Percentiles rank a stretch among this genome's conserved stretches.
phyloP scores from a whole-genome alignment of 2,329 filamentous ascomycete species.

The Aspergillus tubingensis region DNA sequence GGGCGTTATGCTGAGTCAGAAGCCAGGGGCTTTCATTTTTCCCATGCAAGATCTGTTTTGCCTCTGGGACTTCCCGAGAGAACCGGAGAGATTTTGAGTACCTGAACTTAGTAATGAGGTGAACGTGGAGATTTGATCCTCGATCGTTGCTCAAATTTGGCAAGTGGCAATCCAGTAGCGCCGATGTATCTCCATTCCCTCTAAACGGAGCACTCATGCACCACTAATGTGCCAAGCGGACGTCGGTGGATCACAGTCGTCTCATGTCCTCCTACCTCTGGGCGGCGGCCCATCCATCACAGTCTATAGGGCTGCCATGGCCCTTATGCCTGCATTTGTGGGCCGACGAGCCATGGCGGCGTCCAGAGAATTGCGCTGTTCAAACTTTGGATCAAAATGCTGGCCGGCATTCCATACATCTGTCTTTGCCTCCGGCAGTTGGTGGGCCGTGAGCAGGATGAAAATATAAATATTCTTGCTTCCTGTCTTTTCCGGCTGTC shows the following conservation, averaged over 20 bases:
- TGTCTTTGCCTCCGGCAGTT: neutral
- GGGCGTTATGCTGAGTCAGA: neutral
- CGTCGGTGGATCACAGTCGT: neutral
- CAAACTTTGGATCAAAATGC: neutral
- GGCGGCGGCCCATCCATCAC: neutral
- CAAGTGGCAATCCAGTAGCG: neutral
- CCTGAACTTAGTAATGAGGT: neutral
- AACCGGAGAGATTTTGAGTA: neutral
- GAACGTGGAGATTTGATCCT: neutral
- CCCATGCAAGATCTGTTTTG: neutral
- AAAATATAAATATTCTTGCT: neutral
- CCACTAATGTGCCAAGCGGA: neutral
- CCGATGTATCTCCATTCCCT: neutral
- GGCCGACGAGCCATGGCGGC: neutral
- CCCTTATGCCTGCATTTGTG: neutral
- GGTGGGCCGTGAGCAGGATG: neutral
- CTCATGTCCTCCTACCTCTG: neutral
- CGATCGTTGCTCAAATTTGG: neutral
- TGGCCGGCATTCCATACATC: neutral
- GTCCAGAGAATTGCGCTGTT: neutral
- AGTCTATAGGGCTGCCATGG: neutral
- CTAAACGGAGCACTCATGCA: neutral
- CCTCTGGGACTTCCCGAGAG: neutral
- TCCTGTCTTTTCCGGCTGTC: neutral
- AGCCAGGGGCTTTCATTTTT: neutral